Base-by-base conservation (phyloP, 176 grass and related monocot genomes). In the Panicum miliaceum region DNA sequence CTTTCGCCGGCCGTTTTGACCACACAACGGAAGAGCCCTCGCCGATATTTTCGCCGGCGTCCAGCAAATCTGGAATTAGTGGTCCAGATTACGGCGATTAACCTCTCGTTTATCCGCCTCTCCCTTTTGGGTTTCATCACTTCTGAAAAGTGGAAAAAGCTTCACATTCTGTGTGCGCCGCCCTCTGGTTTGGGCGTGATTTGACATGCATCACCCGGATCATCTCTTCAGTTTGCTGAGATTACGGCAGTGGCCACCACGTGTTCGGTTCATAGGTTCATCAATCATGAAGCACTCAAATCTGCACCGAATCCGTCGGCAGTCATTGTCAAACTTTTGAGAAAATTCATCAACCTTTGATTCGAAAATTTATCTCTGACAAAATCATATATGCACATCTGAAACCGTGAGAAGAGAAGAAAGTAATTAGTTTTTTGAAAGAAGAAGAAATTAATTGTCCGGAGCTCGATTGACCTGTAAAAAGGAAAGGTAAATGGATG, bases 11-110 rank as follows among this genome's bases (percentile, higher is more conserved):
- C 12, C 43, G 69, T 75, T 80, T 74, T 76, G 77, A 85, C 88
- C 82, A 77, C 82, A 85, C 32, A 36, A 4, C n/a, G 8, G 6
- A 72, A 13, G 66, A 4, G 11, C 13, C 10, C 60, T 19, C 22
- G 9, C 7, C n/a, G 88, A 89, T 85, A 85, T 89, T 89, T 89
- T 85, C 8, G 22, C 56, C 8, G 56, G 22, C 11, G 4, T 4
- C 0, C 48, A 3, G 52, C 62, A 77, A 77, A 88, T 82, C 72
- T 77, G 2, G 64, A 82, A 70, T 71, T 82, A 82, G 86, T 83
- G 86, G 80, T 1, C 52, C 41, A 83, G n/a, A 70, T 88, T 82
- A 83, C 38, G 58, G 85, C 13, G 14, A 32, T 48, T 65, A 76
- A 54, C 18, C 25, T 68, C 71, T 2, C 38, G 26, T 68, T 68